Percentiles rank a stretch among this genome's conserved stretches.
These are phyloP conservation scores for Kluyveromyces starmeri DNA, from an alignment of 805 yeast species.

Conservation along the genomic window DNA sequence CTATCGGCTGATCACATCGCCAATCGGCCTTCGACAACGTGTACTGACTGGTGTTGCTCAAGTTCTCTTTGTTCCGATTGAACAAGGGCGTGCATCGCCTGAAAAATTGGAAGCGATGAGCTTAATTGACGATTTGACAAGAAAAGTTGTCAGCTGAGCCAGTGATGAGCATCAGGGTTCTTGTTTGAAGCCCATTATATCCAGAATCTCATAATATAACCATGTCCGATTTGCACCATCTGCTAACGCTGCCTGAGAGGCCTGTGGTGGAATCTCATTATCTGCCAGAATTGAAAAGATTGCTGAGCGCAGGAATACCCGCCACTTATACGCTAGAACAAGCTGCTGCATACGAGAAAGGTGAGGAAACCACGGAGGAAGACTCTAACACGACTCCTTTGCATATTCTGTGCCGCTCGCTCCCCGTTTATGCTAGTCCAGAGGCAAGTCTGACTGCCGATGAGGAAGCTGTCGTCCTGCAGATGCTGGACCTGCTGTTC, in stretches of 20 bases:
- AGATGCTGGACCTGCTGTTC: constrained; percentile 57
- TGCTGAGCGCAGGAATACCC: constrained; percentile 60
- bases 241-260: constrained; percentile 41
- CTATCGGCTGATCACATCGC: too few species aligned
- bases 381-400: constrained; percentile 68
- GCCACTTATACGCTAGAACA: constrained; percentile 79
- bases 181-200: background rate
- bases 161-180: background rate
- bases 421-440: constrained; percentile 25
- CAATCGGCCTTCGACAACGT: too few species aligned
- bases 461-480: constrained; percentile 38
- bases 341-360: constrained; percentile 48
- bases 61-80: too few species aligned
- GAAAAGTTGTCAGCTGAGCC: background rate
- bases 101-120: too few species aligned
- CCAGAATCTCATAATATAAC: background rate
- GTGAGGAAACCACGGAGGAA: constrained; percentile 25
- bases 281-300: constrained; percentile 36
- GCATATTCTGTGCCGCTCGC: constrained; percentile 53
- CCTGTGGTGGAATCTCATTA: constrained; percentile 43
- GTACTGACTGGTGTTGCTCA: too few species aligned
- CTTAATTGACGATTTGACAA: too few species aligned
- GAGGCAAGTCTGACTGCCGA: constrained; percentile 20
- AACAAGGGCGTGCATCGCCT: too few species aligned
- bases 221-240: constrained; percentile 69